Evolutionary conservation across 495 filamentous ascomycete genomes (phyloP).

Genomic region (Poronia punctata): DNA sequence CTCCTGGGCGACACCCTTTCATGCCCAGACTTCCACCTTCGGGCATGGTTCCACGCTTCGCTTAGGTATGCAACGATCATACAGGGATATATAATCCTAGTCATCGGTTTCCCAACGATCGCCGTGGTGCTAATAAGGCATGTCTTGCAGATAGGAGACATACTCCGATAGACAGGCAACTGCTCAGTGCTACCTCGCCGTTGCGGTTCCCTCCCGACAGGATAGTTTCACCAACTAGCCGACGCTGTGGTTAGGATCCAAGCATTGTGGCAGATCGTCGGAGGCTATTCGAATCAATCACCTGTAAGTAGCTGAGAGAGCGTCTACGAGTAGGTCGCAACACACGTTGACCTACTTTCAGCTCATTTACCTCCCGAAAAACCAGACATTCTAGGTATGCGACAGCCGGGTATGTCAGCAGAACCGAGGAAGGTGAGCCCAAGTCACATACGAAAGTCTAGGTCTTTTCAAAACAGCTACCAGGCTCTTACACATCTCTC

Average conservation of each 20-base stretch:
- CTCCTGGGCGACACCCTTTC: too few relatives aligned
- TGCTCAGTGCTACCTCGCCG: conserved; percentile 1
- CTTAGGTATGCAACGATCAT: too few relatives aligned
- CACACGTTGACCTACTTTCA: too few relatives aligned
- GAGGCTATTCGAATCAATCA: conserved; percentile 26
- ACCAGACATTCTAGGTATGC: conserved; percentile 2
- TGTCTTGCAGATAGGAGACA: background rate
- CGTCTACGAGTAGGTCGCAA: too few relatives aligned
- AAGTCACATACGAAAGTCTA: conserved; percentile 2
- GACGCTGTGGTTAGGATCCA: conserved; percentile 18
- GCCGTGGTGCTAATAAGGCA: too few relatives aligned
- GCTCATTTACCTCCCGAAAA: background rate
- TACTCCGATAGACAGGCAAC: conserved; percentile 1
- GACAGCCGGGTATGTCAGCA: too few relatives aligned
- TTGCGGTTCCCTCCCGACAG: conserved; percentile 1
- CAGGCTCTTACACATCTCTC: conserved; percentile 11
- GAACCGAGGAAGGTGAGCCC: background rate
- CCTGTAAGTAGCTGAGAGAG: too few relatives aligned
- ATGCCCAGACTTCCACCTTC: too few relatives aligned
- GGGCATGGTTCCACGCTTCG: too few relatives aligned
- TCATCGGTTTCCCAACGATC: too few relatives aligned
- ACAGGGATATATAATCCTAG: too few relatives aligned
- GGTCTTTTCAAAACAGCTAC: conserved; percentile 5
- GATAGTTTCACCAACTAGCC: conserved; percentile 9
- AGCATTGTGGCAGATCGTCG: conserved; percentile 25